Evolutionary conservation across 371 early-diverging fungal species (phyloP), one percentile per base, ranked within the genome.

Genomic region (Batkoa obscura): DNA sequence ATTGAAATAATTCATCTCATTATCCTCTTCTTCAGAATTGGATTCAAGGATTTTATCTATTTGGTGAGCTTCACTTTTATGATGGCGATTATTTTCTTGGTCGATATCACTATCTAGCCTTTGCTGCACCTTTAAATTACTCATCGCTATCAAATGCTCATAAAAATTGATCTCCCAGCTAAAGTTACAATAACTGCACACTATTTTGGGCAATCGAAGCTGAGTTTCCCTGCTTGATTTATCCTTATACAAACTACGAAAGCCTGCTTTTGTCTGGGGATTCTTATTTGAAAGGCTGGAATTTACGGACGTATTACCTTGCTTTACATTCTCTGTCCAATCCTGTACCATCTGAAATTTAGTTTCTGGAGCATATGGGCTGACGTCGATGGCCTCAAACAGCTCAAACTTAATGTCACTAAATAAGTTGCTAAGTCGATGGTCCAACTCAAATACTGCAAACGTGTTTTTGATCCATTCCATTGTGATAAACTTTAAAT

Each of bases 131-230:
- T n/a, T n/a, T n/a, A n/a, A n/a, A n/a, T n/a, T n/a, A n/a, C n/a
- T n/a, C n/a, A n/a, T n/a, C n/a, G n/a, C n/a, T n/a, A n/a, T 95
- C 15, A 45, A 23, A 30, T 68, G 78, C 33, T 73, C 68, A 54
- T 88, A 88, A 56, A 96, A 76, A 64, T 96, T 93, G 49, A 94
- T 63, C 65, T 96, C 93, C 3, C 81, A 74, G 45, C 79, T 72
- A 57, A 73, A 74, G 59, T 82, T 80, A 66, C 97, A 96, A 57
- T 75, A 84, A 36, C 75, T 73, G 64, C 97, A 96, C 23, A 88
- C 79, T 15, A 94, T 79, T n/a, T 84, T 83, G 0, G 78, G 70
- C 23, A 96, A 63, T 37, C 81, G 74, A 63, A 53, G 53, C 23
- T n/a, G 47, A 8, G 47, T 31, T 30, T 47, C 47, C 31, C 31